A percentile compares a stretch with the other conserved stretches of the same genome.
phyloP scores from a whole-genome alignment of 768 basidiomycete genomes.

The Boletellus sp. region DNA sequence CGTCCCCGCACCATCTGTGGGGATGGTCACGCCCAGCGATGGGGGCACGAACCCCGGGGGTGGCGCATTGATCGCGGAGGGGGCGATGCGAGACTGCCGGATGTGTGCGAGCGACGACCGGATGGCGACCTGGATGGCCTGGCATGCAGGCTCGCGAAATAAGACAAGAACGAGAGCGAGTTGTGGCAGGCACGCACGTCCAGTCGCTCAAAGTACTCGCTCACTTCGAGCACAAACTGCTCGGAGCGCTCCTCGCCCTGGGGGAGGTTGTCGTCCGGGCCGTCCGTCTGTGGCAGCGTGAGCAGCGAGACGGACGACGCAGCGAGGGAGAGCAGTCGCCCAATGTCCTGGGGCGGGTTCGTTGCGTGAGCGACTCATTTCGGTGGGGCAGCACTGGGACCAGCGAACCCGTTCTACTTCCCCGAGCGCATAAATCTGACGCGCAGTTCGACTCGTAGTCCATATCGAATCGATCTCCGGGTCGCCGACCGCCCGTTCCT shows the following conservation, averaged over 20 bases:
- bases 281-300: slow-evolving; percentile 80
- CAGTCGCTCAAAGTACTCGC: slow-evolving; percentile 80
- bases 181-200: slow-evolving; percentile 46
- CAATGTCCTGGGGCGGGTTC: slow-evolving; percentile 57
- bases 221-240: slow-evolving; percentile 80
- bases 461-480: slow-evolving; percentile 71
- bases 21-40: slow-evolving; percentile 73
- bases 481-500: slow-evolving; percentile 6
- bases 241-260: slow-evolving; percentile 82
- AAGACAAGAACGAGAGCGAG: too few species aligned
- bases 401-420: slow-evolving; percentile 70
- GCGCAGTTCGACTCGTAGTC: slow-evolving; percentile 74
- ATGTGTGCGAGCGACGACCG: slow-evolving; percentile 81
- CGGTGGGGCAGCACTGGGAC: background rate
- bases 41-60: slow-evolving; percentile 70
- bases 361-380: background rate
- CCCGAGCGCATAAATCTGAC: slow-evolving; percentile 76
- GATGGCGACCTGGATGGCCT: slow-evolving; percentile 71
- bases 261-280: slow-evolving; percentile 60
- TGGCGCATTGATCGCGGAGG: slow-evolving; percentile 83
- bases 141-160: too few species aligned
- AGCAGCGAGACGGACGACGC: slow-evolving; percentile 76
- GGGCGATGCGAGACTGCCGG: slow-evolving; percentile 76
- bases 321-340: slow-evolving; percentile 68
- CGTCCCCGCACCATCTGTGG: slow-evolving; percentile 32